A percentile compares a stretch with the other conserved stretches of the same genome.
Conservation (phyloP, 169 alveolate genomes). For the Cryptosporidium andersoni region DNA sequence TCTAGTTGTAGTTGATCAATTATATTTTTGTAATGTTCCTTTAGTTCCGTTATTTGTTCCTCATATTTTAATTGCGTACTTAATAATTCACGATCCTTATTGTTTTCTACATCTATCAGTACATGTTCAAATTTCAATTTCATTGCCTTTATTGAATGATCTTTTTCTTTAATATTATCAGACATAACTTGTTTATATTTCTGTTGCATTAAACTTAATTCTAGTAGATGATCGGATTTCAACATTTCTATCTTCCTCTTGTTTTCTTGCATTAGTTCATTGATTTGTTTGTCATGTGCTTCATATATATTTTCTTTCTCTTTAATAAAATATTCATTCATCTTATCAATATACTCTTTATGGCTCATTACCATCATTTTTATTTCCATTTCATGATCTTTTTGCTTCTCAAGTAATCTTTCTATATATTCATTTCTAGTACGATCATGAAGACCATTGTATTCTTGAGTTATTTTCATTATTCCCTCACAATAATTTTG, state of each 20-base stretch:
- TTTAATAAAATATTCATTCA: slow-evolving; percentile 63
- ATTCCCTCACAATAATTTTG: slow-evolving; percentile 67
- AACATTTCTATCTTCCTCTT: slow-evolving; percentile 56
- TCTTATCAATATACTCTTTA: slow-evolving; percentile 63
- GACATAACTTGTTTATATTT: slow-evolving; percentile 58
- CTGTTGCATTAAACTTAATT: slow-evolving; percentile 64
- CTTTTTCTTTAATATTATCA: slow-evolving; percentile 62
- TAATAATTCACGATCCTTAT: slow-evolving; percentile 54
- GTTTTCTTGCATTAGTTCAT: slow-evolving; percentile 44
- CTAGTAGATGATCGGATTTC: slow-evolving; percentile 60
- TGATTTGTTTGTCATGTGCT: slow-evolving; percentile 55
- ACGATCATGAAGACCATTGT: slow-evolving; percentile 61
- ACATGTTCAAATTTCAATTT: slow-evolving; percentile 60
- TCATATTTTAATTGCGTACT: slow-evolving; percentile 59
- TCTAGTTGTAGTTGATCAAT: slow-evolving; percentile 47
- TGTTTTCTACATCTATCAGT: slow-evolving; percentile 63
- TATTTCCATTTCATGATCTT: slow-evolving; percentile 65
- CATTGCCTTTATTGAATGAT: slow-evolving; percentile 50
- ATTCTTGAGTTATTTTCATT: slow-evolving; percentile 68
- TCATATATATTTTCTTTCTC: slow-evolving; percentile 56
- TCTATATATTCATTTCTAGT: slow-evolving; percentile 68
- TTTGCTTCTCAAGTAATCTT: slow-evolving; percentile 54
- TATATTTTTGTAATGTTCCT: slow-evolving; percentile 42
- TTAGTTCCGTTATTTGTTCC: slow-evolving; percentile 45
- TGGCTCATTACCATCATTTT: slow-evolving; percentile 63